Percentiles rank a stretch among this genome's conserved stretches.
These are phyloP conservation scores for Thelonectria olida DNA, from an alignment of 2,329 filamentous ascomycete species.

Conservation along the genomic window DNA sequence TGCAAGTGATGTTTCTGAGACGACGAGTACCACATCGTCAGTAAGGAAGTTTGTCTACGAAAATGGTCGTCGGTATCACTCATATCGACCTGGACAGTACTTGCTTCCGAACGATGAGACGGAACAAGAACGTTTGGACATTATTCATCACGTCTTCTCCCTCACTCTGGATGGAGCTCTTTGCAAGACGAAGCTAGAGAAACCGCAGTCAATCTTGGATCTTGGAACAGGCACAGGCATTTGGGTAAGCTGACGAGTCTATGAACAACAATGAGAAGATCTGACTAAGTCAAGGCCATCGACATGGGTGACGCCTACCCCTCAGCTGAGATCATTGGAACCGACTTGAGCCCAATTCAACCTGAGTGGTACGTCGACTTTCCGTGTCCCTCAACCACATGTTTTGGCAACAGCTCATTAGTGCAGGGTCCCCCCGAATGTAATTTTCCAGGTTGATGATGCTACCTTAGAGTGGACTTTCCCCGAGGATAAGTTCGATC, in stretches of 20 bases:
- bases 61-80: constrained; percentile 51
- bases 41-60: constrained; percentile 49
- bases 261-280: neutral
- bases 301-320: constrained; percentile 45
- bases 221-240: constrained; percentile 38
- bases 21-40: constrained; percentile 40
- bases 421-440: constrained; percentile 35
- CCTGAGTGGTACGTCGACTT: constrained; percentile 24
- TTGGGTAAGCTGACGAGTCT: constrained; percentile 11
- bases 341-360: constrained; percentile 40
- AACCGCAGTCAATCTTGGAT: constrained; percentile 34
- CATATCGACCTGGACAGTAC: constrained; percentile 46
- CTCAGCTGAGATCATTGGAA: constrained; percentile 35
- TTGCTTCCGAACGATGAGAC: constrained; percentile 36
- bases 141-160: constrained; percentile 62
- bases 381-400: neutral
- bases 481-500: constrained; percentile 36
- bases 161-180: constrained; percentile 54
- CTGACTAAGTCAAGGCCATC: constrained; percentile 51
- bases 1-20: constrained; percentile 31
- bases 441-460: constrained; percentile 41
- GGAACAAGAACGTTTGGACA: constrained; percentile 63
- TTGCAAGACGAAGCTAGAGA: constrained; percentile 34
- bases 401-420: neutral
- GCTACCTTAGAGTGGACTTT: constrained; percentile 37